Percentiles rank a stretch among this genome's conserved stretches.
phyloP scores from a whole-genome alignment of 2,329 filamentous ascomycete species.

The Xylariomycetidae sp. region DNA sequence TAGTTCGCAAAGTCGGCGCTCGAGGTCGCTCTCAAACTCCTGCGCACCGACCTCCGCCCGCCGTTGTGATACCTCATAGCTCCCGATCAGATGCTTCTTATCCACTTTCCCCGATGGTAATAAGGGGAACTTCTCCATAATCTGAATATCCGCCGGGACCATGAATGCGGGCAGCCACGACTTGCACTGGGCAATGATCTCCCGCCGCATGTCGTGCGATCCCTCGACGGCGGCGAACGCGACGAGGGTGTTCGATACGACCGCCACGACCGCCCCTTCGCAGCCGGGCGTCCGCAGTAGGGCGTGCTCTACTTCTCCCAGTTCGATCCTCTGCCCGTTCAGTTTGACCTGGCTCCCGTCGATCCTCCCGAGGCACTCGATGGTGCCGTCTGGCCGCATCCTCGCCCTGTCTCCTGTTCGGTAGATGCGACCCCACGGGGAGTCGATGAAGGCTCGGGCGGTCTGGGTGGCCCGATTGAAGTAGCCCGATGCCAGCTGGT shows the following conservation, averaged over 20 bases:
- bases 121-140: constrained; percentile 63
- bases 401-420: constrained; percentile 80
- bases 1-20: constrained; percentile 29
- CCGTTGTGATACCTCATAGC: constrained; percentile 35
- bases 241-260: constrained; percentile 66
- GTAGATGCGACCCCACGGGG: constrained; percentile 67
- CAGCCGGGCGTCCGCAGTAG: constrained; percentile 58
- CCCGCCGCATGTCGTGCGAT: constrained; percentile 28
- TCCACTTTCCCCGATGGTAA: constrained; percentile 83
- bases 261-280: constrained; percentile 60
- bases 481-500: constrained; percentile 76
- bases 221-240: constrained; percentile 63
- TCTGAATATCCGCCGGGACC: constrained; percentile 70
- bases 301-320: constrained; percentile 73
- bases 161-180: constrained; percentile 79
- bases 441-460: constrained; percentile 62
- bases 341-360: constrained; percentile 80
- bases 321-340: constrained; percentile 75
- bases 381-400: constrained; percentile 59
- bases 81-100: constrained; percentile 54
- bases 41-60: constrained; percentile 14
- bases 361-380: constrained; percentile 83
- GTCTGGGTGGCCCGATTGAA: constrained; percentile 79
- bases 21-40: constrained; percentile 27
- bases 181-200: constrained; percentile 56